Conservation (phyloP, 140 eudicot genomes). For the Bidens hawaiensis region DNA sequence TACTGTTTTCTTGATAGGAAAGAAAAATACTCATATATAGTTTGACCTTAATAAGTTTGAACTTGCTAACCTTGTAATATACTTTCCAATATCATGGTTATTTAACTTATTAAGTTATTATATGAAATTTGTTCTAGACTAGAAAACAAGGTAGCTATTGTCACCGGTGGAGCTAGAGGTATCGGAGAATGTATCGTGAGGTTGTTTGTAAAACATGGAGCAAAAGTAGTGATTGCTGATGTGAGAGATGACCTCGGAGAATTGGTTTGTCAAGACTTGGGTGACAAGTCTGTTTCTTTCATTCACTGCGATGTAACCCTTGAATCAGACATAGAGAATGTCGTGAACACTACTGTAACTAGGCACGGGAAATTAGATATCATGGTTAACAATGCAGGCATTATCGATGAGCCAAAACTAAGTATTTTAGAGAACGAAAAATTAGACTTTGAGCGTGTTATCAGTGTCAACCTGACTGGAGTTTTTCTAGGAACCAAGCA, state of each 20-base stretch:
- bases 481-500: constrained; percentile 44
- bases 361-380: constrained; percentile 39
- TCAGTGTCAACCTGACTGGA: constrained; percentile 37
- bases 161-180: constrained; percentile 81
- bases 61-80: too few species aligned
- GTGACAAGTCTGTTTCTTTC: constrained; percentile 13
- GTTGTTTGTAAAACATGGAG: constrained; percentile 53
- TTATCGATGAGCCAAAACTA: neutral
- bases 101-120: too few species aligned
- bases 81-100: too few species aligned
- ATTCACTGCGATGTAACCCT: constrained; percentile 42
- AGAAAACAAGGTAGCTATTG: constrained; percentile 66
- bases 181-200: constrained; percentile 73
- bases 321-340: constrained; percentile 21
- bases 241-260: constrained; percentile 35
- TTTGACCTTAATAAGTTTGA: too few species aligned
- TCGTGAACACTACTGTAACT: constrained; percentile 27
- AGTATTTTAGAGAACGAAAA: constrained; percentile 19
- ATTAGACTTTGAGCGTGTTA: constrained; percentile 23
- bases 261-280: constrained; percentile 8
- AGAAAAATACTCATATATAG: too few species aligned
- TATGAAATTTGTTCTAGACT: constrained; percentile 30
- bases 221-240: constrained; percentile 63
- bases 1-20: too few species aligned
- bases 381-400: constrained; percentile 52